Evolutionary conservation across 192 early-diverging fungal species (phyloP).

Genomic region (Allomyces arbusculus): DNA sequence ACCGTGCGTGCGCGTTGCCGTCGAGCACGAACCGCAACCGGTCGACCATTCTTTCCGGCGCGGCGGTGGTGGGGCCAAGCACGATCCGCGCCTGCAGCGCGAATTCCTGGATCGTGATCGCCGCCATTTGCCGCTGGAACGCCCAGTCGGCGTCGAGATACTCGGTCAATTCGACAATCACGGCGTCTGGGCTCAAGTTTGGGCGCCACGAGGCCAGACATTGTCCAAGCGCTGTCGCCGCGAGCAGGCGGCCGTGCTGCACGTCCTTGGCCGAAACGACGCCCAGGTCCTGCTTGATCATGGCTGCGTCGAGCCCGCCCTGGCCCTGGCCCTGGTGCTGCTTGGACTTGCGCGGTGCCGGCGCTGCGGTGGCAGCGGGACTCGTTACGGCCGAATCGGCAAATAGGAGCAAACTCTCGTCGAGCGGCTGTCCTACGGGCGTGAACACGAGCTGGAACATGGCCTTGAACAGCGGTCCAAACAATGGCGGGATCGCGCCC

Average conservation of each 20-base stretch:
- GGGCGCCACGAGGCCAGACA: constrained; percentile 37
- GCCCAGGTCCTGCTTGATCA: constrained; percentile 78
- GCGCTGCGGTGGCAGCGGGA: constrained; percentile 1
- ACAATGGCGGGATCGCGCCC: background rate
- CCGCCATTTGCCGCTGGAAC: constrained; percentile 51
- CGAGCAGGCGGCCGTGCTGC: constrained; percentile 57
- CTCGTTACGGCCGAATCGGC: constrained; percentile 5
- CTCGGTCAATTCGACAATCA: constrained; percentile 24
- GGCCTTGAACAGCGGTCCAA: background rate
- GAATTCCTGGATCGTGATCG: constrained; percentile 64
- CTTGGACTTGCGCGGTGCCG: constrained; percentile 6
- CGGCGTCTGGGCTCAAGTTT: constrained; percentile 8
- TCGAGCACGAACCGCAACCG: too few species aligned
- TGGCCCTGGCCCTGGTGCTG: constrained; percentile 10
- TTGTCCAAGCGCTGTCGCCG: constrained; percentile 57
- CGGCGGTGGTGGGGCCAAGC: too few species aligned
- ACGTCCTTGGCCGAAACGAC: constrained; percentile 55
- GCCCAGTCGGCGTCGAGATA: constrained; percentile 52
- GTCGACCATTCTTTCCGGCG: too few species aligned
- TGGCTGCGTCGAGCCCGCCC: constrained; percentile 70
- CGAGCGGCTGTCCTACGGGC: constrained; percentile 66
- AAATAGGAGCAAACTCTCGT: constrained; percentile 20
- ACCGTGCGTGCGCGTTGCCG: background rate
- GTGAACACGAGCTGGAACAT: constrained; percentile 53
- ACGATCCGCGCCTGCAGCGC: constrained; percentile 11